Percentiles rank a stretch among this genome's conserved stretches.
Evolutionary conservation across 208 protist species (phyloP).

Genomic region (Angomonas deanei): DNA sequence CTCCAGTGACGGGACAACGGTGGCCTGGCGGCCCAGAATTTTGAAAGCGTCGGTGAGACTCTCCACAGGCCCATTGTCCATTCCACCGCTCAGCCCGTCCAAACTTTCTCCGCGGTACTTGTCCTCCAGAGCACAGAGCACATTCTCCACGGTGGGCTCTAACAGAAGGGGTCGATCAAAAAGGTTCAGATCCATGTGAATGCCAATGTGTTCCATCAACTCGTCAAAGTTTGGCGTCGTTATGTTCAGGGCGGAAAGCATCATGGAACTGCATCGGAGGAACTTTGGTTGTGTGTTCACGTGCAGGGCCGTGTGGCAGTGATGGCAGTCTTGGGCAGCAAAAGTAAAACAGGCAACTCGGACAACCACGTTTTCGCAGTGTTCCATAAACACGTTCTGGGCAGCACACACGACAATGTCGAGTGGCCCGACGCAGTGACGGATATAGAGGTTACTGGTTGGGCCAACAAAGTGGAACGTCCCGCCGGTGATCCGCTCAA

Average conservation of each 20-base stretch:
- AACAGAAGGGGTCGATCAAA: slow-evolving; percentile 29
- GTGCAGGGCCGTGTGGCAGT: slow-evolving; percentile 71
- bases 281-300: slow-evolving; percentile 57
- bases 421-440: slow-evolving; percentile 56
- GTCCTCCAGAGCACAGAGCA: not conserved
- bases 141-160: not conserved
- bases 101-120: not conserved
- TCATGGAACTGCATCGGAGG: slow-evolving; percentile 41
- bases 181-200: slow-evolving; percentile 35
- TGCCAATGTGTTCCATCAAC: slow-evolving; percentile 28
- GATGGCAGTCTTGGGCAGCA: slow-evolving; percentile 36
- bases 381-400: slow-evolving; percentile 43
- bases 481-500: slow-evolving; percentile 51
- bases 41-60: not conserved
- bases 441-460: slow-evolving; percentile 45
- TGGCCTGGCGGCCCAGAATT: slow-evolving; percentile 33
- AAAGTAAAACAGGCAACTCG: slow-evolving; percentile 52
- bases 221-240: slow-evolving; percentile 34
- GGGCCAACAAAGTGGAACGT: slow-evolving; percentile 55
- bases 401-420: slow-evolving; percentile 63
- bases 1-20: slow-evolving; percentile 33
- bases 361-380: slow-evolving; percentile 62
- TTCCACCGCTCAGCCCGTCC: not conserved
- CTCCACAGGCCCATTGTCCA: not conserved
- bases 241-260: slow-evolving; percentile 63